A percentile compares a stretch with the other conserved stretches of the same genome.
phyloP scores from a whole-genome alignment of 1,284 basidiomycete genomes.

The Abortiporus biennis region DNA sequence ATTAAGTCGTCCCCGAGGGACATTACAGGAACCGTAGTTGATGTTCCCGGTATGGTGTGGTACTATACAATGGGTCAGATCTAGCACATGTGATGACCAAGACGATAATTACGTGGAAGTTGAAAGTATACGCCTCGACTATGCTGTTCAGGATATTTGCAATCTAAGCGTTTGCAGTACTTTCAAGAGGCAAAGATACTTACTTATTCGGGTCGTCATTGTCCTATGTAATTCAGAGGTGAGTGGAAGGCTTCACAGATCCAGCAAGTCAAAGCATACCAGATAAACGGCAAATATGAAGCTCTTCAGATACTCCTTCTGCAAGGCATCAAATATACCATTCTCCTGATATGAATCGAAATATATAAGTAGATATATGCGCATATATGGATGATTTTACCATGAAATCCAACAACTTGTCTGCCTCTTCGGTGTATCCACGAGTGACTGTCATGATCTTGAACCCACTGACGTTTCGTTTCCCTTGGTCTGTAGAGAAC shows the following conservation, averaged over 20 bases:
- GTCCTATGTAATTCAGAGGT: conserved; percentile 44
- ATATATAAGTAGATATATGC: conserved; percentile 1
- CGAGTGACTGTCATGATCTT: conserved; percentile 66
- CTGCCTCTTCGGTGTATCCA: conserved; percentile 74
- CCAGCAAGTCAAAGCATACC: conserved; percentile 32
- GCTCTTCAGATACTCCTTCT: conserved; percentile 70
- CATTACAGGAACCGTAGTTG: conserved; percentile 56
- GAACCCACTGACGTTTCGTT: conserved; percentile 44
- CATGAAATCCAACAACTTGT: conserved; percentile 72
- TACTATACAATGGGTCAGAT: conserved; percentile 38
- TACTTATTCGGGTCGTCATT: conserved; percentile 76
- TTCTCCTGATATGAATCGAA: conserved; percentile 45
- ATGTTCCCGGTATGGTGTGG: conserved; percentile 49
- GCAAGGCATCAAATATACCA: conserved; percentile 75
- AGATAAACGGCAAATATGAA: conserved; percentile 82
- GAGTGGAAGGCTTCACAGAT: background rate
- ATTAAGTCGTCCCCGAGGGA: conserved; percentile 53
- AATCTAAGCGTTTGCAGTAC: no score
- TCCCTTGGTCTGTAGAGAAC: conserved; percentile 22
- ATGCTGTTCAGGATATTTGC: no score
- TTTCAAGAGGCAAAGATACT: no score
- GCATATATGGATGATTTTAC: conserved; percentile 32
- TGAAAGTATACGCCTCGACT: conserved; percentile 78
- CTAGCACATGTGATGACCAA: background rate
- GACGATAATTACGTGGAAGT: conserved; percentile 50